Evolutionary conservation across 768 basidiomycete genomes (phyloP).

Genomic region (Daedaleopsis nitida): DNA sequence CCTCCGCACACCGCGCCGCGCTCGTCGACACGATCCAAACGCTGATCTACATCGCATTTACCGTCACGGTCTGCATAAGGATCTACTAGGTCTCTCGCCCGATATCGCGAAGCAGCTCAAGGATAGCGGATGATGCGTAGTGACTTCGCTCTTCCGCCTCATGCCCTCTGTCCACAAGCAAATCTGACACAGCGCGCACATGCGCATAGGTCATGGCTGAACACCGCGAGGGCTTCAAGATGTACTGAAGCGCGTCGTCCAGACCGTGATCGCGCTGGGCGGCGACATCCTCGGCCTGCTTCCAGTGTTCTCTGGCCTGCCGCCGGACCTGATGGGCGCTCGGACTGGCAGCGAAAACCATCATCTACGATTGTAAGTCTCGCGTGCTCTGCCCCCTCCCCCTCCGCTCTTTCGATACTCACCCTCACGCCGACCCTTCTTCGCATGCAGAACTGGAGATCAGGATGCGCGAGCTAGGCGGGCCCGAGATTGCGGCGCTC

Average conservation of each 20-base stretch:
- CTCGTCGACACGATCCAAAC: constrained; percentile 95
- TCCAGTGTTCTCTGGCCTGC: constrained; percentile 86
- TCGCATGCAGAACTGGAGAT: constrained; percentile 87
- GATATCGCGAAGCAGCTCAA: constrained; percentile 98
- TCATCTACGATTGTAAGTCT: constrained; percentile 76
- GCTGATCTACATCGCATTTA: constrained; percentile 86
- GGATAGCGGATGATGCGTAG: constrained; percentile 91
- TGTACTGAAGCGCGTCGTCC: constrained; percentile 99
- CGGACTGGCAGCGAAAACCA: constrained; percentile 95
- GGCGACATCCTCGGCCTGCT: constrained; percentile 97
- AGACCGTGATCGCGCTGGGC: constrained; percentile 95
- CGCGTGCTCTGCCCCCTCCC: no score
- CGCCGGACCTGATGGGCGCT: constrained; percentile 94
- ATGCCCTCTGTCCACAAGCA: no score
- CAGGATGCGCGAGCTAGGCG: constrained; percentile 84
- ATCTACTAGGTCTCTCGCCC: constrained; percentile 94
- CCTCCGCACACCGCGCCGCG: constrained; percentile 90
- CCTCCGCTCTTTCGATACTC: neutral
- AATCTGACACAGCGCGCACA: neutral
- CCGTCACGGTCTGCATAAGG: constrained; percentile 91
- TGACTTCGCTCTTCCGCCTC: neutral
- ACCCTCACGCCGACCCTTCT: no score
- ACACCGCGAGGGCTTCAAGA: constrained; percentile 93
- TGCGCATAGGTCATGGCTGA: constrained; percentile 64
- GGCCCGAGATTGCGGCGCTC: constrained; percentile 80